phyloP scores from a whole-genome alignment of 257 asterid genomes.

The Petunia secreta region DNA sequence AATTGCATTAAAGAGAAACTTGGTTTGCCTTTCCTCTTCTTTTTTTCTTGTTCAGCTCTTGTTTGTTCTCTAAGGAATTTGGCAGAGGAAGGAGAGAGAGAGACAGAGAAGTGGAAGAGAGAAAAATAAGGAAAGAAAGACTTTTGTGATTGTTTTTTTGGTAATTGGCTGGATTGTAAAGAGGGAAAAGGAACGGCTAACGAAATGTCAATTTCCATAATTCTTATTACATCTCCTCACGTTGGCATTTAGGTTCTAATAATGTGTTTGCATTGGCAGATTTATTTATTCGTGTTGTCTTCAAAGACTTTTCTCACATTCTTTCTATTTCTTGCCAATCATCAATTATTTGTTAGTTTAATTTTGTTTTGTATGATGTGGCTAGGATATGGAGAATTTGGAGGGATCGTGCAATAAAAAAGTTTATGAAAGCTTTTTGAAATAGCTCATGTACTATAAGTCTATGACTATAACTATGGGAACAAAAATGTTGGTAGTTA shows the following conservation, averaged over 20 bases:
- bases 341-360: neutral
- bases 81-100: neutral
- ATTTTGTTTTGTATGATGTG: neutral
- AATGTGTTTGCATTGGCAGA: conserved; percentile 4
- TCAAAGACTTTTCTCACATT: neutral
- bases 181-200: conserved; percentile 21
- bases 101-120: conserved; percentile 24
- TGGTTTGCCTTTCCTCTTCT: neutral
- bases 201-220: neutral
- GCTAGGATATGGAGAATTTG: conserved; percentile 1
- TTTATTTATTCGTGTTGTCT: neutral
- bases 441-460: neutral
- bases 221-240: conserved; percentile 22
- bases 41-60: neutral
- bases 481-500: conserved; percentile 5
- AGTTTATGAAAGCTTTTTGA: neutral
- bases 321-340: conserved; percentile 1
- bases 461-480: neutral
- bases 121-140: conserved; percentile 22
- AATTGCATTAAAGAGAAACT: neutral
- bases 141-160: conserved; percentile 1
- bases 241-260: conserved; percentile 5
- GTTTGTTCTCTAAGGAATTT: neutral
- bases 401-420: conserved; percentile 13
- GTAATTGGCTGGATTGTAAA: neutral